These are phyloP conservation scores for Microbotryomycetes sp. DNA, from an alignment of 1,284 basidiomycete species.

Conservation along the genomic window DNA sequence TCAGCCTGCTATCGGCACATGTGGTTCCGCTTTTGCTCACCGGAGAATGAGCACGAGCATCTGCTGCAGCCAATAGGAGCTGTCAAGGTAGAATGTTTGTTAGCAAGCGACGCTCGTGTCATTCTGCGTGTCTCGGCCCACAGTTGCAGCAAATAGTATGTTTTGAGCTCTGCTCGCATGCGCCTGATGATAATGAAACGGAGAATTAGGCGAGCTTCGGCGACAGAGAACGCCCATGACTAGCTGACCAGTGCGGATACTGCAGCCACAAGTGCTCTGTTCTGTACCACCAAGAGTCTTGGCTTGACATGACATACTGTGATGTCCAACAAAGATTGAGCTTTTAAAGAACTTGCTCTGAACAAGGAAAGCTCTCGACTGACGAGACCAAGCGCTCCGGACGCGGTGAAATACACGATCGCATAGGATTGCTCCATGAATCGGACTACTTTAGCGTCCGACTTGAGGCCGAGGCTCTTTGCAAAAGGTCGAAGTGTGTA, in stretches of 20 bases:
- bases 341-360: neutral
- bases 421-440: conserved; percentile 91
- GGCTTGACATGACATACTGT: conserved; percentile 73
- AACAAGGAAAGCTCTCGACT: neutral
- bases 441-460: conserved; percentile 57
- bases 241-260: conserved; percentile 62
- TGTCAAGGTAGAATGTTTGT: conserved; percentile 50
- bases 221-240: neutral
- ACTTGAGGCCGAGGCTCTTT: conserved; percentile 59
- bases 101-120: no score
- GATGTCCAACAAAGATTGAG: neutral
- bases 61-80: conserved; percentile 91
- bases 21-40: conserved; percentile 3
- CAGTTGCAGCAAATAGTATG: conserved; percentile 69
- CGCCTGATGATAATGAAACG: no score
- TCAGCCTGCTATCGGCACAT: neutral
- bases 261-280: conserved; percentile 76
- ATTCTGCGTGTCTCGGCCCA: no score
- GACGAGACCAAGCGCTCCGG: conserved; percentile 68
- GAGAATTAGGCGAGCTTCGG: neutral
- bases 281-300: conserved; percentile 84
- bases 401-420: conserved; percentile 65
- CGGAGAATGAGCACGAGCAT: conserved; percentile 70
- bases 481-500: conserved; percentile 66
- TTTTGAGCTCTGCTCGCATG: conserved; percentile 54